A percentile compares a stretch with the other conserved stretches of the same genome.
Evolutionary conservation across 768 basidiomycete species (phyloP).

Genomic region (Boletus eberwhitei): DNA sequence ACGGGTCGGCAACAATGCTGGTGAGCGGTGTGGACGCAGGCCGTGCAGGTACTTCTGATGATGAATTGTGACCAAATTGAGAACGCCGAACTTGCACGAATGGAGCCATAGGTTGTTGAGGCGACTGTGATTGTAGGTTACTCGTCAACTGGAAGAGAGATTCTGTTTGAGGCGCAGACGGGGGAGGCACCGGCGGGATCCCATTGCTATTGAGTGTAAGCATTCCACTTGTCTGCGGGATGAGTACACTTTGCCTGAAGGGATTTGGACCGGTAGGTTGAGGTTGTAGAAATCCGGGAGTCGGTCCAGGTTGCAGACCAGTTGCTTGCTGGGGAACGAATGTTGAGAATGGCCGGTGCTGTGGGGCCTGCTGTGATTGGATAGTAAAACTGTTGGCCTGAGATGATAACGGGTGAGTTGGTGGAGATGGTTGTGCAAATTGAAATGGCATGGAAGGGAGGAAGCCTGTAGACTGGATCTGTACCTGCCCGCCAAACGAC

Average conservation of each 20-base stretch:
- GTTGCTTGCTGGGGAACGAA: constrained; percentile 58
- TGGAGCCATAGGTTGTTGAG: constrained; percentile 5
- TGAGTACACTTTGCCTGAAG: constrained; percentile 76
- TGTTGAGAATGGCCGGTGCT: constrained; percentile 52
- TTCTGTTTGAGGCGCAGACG: constrained; percentile 5
- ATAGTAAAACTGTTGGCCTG: constrained; percentile 28
- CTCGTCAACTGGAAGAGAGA: constrained; percentile 9
- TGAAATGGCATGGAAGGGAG: constrained; percentile 41
- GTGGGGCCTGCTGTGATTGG: constrained; percentile 36
- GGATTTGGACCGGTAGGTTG: constrained; percentile 68
- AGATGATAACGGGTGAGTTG: constrained; percentile 9
- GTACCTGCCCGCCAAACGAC: constrained; percentile 42
- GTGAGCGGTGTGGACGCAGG: constrained; percentile 74
- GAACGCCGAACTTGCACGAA: constrained; percentile 7
- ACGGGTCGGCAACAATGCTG: constrained; percentile 28
- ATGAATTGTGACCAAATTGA: constrained; percentile 4
- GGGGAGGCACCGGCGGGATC: constrained; percentile 10
- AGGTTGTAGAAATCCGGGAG: constrained; percentile 48
- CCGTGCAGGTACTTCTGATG: constrained; percentile 43
- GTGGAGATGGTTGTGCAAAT: constrained; percentile 25
- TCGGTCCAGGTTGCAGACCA: constrained; percentile 39
- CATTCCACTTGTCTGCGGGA: constrained; percentile 61
- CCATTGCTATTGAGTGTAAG: constrained; percentile 40
- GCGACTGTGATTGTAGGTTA: constrained; percentile 14
- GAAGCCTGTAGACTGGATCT: constrained; percentile 59